phyloP scores from a whole-genome alignment of 345 rosid genomes.

The Eucalyptus polyanthemos region DNA sequence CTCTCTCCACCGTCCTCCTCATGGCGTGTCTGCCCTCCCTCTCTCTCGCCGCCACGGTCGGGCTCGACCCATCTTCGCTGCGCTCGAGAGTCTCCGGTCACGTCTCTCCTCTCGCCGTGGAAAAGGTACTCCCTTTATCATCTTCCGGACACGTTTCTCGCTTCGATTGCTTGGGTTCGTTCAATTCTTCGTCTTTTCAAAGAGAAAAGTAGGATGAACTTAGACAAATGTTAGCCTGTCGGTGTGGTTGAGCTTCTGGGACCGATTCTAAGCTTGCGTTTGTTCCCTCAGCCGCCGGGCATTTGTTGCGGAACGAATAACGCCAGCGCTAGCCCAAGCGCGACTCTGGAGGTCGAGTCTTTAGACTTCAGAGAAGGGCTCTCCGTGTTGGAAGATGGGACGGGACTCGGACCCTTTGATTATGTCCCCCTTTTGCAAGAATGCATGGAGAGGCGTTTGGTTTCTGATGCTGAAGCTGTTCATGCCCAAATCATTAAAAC shows the following conservation, averaged over 20 bases:
- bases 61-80: slow-evolving; percentile 9
- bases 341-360: slow-evolving; percentile 2
- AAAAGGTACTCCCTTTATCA: slow-evolving; percentile 6
- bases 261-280: background rate
- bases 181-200: background rate
- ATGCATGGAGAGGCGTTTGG: slow-evolving; percentile 26
- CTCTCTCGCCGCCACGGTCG: slow-evolving; percentile 1
- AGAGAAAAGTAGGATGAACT: background rate
- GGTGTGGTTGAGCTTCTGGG: background rate
- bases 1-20: background rate
- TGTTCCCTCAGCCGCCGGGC: slow-evolving; percentile 6
- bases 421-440: slow-evolving; percentile 34
- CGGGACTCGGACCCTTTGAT: slow-evolving; percentile 5
- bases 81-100: background rate
- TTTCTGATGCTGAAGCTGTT: slow-evolving; percentile 10
- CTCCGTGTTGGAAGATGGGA: slow-evolving; percentile 6
- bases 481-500: slow-evolving; percentile 45
- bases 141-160: background rate
- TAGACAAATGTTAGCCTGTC: background rate
- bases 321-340: slow-evolving; percentile 1
- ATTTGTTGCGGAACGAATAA: slow-evolving; percentile 6
- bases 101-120: background rate
- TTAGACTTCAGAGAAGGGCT: slow-evolving; percentile 19
- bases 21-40: slow-evolving; percentile 41
- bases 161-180: background rate